Percentiles rank a stretch among this genome's conserved stretches.
These are phyloP conservation scores for Nothophytophthora sp. DNA, from an alignment of 352 stramenopile genomes.

Conservation along the genomic window DNA sequence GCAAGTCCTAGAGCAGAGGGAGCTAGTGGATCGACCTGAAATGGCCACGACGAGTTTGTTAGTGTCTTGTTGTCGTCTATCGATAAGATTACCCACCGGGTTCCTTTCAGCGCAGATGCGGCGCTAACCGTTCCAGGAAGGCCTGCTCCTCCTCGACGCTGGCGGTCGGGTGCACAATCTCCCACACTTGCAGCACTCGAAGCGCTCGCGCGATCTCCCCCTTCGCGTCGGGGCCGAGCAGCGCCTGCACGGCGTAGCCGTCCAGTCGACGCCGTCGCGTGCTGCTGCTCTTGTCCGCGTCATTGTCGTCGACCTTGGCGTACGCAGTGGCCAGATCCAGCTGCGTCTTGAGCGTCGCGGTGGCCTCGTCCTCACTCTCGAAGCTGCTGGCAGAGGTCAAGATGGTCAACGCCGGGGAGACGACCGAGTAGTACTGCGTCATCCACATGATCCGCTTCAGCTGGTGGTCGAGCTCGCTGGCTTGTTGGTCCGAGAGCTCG, in stretches of 20 bases:
- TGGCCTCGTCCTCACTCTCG: constrained; percentile 4
- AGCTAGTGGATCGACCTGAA: too few relatives aligned
- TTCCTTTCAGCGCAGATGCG: constrained; percentile 13
- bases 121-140: constrained; percentile 33
- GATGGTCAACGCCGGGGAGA: constrained; percentile 52
- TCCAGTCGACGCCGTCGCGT: constrained; percentile 39
- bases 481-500: constrained; percentile 4
- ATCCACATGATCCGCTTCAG: constrained; percentile 74
- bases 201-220: constrained; percentile 48
- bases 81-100: too few relatives aligned
- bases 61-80: too few relatives aligned
- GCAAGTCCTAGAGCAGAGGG: too few relatives aligned
- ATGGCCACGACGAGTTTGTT: too few relatives aligned
- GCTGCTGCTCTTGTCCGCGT: constrained; percentile 11
- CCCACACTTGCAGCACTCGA: constrained; percentile 56
- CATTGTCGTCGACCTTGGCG: constrained; percentile 14
- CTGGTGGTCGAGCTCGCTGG: constrained; percentile 33
- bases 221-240: constrained; percentile 36
- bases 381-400: constrained; percentile 35
- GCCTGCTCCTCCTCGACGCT: constrained; percentile 32
- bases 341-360: constrained; percentile 25
- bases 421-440: constrained; percentile 57
- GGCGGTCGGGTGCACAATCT: constrained; percentile 37
- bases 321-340: constrained; percentile 39
- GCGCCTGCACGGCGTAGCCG: constrained; percentile 43